Evolutionary conservation across 306 rosid genomes (phyloP), one percentile per base, ranked within the genome.

Genomic region (Dryas alaskensis): DNA sequence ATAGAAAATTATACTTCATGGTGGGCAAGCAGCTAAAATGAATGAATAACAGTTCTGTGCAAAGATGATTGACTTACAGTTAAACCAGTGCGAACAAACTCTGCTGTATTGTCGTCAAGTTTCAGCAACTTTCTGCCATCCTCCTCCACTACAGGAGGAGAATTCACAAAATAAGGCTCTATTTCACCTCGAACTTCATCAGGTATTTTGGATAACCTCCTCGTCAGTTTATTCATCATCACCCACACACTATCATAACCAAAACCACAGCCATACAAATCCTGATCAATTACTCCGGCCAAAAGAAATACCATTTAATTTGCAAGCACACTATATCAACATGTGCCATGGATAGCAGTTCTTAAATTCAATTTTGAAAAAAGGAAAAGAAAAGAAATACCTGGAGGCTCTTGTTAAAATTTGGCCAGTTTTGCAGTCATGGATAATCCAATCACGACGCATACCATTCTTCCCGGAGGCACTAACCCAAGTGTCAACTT

Each of bases 371-470:
- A 9, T 47, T 58, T 49, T 8, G 44, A 27, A 31, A 7, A 44
- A n/a, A 22, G 46, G 14, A 27, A 3, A 50, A 49, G 13, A 11
- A 51, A 79, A 17, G 25, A 55, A 45, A 25, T 81, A 94, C 98
- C 99, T 95, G 66, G 99, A 88, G 77, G 99, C 99, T 84, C 93
- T 90, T 14, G 97, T 92, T 76, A 95, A 61, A 17, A 71, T 84
- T 79, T 90, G 89, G 50, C 99, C 98, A 73, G 98, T 88, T 73
- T 72, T 84, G 66, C 81, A 82, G 82, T 95, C 97, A 2, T 89
- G 83, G 77, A 95, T 73, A 53, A 90, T 85, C 99, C 99, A 95
- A 86, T 95, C 98, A 70, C 99, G 99, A 12, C 96, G 96, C 99
- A 95, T 92, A 48, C 98, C 96, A 85, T 95, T 90, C 80, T 92